phyloP scores from a whole-genome alignment of 2,329 filamentous ascomycete genomes.

The Huntiella bhutanensis region DNA sequence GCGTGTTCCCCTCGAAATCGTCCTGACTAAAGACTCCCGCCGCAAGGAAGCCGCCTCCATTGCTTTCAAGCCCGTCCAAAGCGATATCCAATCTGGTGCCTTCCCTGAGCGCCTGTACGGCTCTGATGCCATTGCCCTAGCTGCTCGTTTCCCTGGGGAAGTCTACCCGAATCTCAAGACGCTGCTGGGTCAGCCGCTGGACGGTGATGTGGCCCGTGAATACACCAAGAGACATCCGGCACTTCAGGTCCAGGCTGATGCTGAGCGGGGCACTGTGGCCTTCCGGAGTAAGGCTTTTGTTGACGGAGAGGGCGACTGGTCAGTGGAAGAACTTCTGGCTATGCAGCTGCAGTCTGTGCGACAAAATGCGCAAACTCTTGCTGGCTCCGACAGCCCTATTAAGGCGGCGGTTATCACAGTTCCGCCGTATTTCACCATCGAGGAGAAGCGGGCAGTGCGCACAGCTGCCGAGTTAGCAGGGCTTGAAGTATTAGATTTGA shows the following conservation, averaged over 20 bases:
- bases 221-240: conserved; percentile 65
- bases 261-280: conserved; percentile 49
- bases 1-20: conserved; percentile 90
- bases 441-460: conserved; percentile 75
- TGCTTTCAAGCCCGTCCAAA: conserved; percentile 73
- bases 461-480: conserved; percentile 75
- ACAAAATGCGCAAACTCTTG: conserved; percentile 68
- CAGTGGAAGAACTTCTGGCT: conserved; percentile 81
- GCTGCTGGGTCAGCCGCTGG: conserved; percentile 55
- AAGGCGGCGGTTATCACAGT: conserved; percentile 76
- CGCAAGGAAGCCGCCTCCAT: conserved; percentile 85
- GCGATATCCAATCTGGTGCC: conserved; percentile 41
- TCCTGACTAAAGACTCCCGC: conserved; percentile 92
- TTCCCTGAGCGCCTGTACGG: conserved; percentile 88
- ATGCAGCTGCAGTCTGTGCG: conserved; percentile 92
- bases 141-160: conserved; percentile 75
- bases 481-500: conserved; percentile 62
- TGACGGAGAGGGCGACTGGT: conserved; percentile 44
- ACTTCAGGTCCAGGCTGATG: conserved; percentile 33
- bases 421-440: conserved; percentile 72
- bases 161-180: conserved; percentile 90
- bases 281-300: conserved; percentile 58
- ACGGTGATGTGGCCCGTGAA: conserved; percentile 41
- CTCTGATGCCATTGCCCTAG: conserved; percentile 72
- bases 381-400: conserved; percentile 54